phyloP scores from a whole-genome alignment of 2,329 filamentous ascomycete genomes.

The Seiridium cupressi region DNA sequence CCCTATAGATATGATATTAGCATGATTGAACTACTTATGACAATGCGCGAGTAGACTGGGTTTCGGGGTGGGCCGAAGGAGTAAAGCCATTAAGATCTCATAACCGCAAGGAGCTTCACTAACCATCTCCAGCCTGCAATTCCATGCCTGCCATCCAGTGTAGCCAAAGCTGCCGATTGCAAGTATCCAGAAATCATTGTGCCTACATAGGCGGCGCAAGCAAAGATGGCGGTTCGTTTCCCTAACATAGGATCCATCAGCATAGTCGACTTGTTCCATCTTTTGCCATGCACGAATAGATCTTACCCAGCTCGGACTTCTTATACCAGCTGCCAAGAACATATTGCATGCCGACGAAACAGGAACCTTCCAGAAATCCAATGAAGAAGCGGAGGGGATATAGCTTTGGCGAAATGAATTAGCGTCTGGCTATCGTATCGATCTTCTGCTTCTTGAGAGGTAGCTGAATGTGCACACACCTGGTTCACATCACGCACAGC shows the following conservation, averaged over 20 bases:
- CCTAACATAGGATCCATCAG: conserved; percentile 18
- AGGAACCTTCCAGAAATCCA: conserved; percentile 44
- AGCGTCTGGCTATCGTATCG: not conserved
- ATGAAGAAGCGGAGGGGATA: conserved; percentile 40
- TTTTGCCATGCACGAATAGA: not conserved
- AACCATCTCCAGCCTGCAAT: conserved; percentile 50
- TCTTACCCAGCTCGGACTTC: conserved; percentile 48
- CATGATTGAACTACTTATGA: too few relatives aligned
- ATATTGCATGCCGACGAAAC: conserved; percentile 48
- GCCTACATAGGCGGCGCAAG: conserved; percentile 56
- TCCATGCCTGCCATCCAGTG: conserved; percentile 39
- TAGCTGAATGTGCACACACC: conserved; percentile 11
- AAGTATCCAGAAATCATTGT: conserved; percentile 60
- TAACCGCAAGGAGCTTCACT: conserved; percentile 22
- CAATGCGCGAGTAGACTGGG: too few relatives aligned
- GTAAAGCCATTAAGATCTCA: too few relatives aligned
- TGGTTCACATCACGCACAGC: conserved; percentile 15
- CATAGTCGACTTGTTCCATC: not conserved
- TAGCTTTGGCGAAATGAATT: conserved; percentile 3
- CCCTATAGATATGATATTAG: not conserved
- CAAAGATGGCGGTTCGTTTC: conserved; percentile 63
- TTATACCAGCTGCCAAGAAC: conserved; percentile 60
- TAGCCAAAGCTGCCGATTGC: conserved; percentile 42
- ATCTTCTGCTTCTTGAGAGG: not conserved
- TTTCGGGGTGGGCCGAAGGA: too few relatives aligned